Evolutionary conservation across 306 rosid genomes (phyloP), one percentile per base, ranked within the genome.

Genomic region (Cyclanthera cordifolia): DNA sequence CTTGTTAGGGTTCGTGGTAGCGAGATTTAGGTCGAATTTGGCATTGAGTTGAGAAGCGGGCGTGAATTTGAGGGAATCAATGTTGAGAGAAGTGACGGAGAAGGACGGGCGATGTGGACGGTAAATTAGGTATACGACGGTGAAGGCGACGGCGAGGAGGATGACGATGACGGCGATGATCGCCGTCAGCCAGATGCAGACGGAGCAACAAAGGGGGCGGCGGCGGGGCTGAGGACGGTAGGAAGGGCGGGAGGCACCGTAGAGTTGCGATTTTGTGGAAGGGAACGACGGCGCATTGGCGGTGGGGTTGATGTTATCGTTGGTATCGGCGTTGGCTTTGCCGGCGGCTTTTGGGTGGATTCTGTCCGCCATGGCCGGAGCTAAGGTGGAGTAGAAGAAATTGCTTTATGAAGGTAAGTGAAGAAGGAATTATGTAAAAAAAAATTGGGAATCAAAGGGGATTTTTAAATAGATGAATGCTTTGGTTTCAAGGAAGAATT

Each of bases 191-290:
- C 85, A 91, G 77, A 78, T 72, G 70, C 82, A 85, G 73, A 82
- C 69, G 47, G 86, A 82, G 83, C 95, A 82, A 71, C 80, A 85
- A 28, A 81, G 83, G 64, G 37, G 81, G 67, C 45, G 83, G 69
- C 66, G 56, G 24, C 67, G 65, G 10, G 86, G 75, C 68, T 84
- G 90, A 5, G 90, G 92, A 41, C 90, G 95, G 83, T 87, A 88
- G 69, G 96, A 50, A 1, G 95, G 95, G 47, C 97, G 91, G 43
- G 73, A 64, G 69, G 83, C 84, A 49, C 88, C 86, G 59, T 87
- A 82, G 65, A 82, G 80, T 58, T 88, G 96, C 0, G 95, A 74
- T 67, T 88, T 86, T 21, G 88, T 73, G 28, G 91, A 72, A 0
- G 96, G 97, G 53, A 80, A 79, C 9, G 90, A 53, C 0, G 90